A percentile compares a stretch with the other conserved stretches of the same genome.
Evolutionary conservation across 495 filamentous ascomycete genomes (phyloP).

Genomic region (Poronia punctata): DNA sequence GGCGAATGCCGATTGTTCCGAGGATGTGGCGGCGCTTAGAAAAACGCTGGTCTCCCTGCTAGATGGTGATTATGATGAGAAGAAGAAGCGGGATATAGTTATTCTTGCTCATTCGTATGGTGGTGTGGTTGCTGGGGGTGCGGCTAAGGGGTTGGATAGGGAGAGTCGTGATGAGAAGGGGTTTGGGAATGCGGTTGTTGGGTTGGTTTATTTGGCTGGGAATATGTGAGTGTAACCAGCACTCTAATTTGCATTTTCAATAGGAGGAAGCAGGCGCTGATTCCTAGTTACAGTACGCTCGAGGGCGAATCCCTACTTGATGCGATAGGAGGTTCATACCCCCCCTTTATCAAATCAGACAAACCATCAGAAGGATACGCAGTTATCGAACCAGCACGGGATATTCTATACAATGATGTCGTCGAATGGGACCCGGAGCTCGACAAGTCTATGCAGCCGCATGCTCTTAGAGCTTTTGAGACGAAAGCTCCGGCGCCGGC

Average conservation of each 20-base stretch:
- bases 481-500: constrained; percentile 6
- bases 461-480: constrained; percentile 3
- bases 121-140: constrained; percentile 4
- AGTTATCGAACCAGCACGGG: constrained; percentile 4
- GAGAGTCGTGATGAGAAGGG: constrained; percentile 1
- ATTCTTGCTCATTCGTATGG: constrained; percentile 9
- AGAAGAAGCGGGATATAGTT: constrained; percentile 1
- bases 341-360: constrained; percentile 5
- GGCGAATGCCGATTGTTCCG: not conserved
- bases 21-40: not conserved
- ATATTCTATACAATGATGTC: constrained; percentile 5
- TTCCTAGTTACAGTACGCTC: not conserved
- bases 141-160: constrained; percentile 6
- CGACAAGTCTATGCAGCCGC: not conserved
- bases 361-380: constrained; percentile 1
- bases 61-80: too few species aligned
- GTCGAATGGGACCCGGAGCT: not conserved
- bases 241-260: not conserved
- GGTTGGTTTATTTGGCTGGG: constrained; percentile 3
- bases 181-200: not conserved
- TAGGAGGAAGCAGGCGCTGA: not conserved
- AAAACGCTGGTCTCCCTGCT: constrained; percentile 1
- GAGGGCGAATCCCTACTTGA: constrained; percentile 2
- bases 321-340: constrained; percentile 1
- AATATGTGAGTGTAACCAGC: constrained; percentile 1